phyloP scores from a whole-genome alignment of 805 yeast genomes.

The Cyberlindnera xylosilytica region DNA sequence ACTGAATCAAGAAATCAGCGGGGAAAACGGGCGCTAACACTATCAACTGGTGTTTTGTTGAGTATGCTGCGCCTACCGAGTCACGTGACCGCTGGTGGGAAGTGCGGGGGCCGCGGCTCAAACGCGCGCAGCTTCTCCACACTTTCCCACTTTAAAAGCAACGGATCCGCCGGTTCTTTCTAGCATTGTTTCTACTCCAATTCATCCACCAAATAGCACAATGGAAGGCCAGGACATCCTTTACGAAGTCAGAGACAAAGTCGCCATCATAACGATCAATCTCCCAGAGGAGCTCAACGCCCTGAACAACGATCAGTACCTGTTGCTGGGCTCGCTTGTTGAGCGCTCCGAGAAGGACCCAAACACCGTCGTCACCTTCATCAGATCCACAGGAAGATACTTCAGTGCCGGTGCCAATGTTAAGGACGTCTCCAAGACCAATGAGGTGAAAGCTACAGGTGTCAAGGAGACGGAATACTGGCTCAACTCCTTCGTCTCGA shows the following conservation, averaged over 20 bases:
- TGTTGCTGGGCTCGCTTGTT: slow-evolving; percentile 53
- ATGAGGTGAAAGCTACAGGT: slow-evolving; percentile 19
- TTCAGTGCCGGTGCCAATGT: slow-evolving; percentile 88
- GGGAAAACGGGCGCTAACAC: too few relatives aligned
- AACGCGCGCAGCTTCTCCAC: neutral
- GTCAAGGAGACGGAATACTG: slow-evolving; percentile 39
- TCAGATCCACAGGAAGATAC: slow-evolving; percentile 69
- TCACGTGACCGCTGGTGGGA: neutral
- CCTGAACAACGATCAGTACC: slow-evolving; percentile 60
- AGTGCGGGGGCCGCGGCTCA: too few relatives aligned
- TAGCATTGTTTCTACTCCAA: neutral
- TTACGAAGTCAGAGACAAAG: slow-evolving; percentile 37
- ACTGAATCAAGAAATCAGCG: too few relatives aligned
- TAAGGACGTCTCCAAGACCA: slow-evolving; percentile 27
- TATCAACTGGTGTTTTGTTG: too few relatives aligned
- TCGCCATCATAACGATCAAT: slow-evolving; percentile 63
- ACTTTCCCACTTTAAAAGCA: neutral
- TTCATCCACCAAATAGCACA: neutral
- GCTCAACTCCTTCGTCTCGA: slow-evolving; percentile 59
- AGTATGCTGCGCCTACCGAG: too few relatives aligned
- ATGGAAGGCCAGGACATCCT: slow-evolving; percentile 28
- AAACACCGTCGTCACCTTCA: slow-evolving; percentile 57
- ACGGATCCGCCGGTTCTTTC: too few relatives aligned
- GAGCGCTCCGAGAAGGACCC: slow-evolving; percentile 62
- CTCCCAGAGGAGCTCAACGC: slow-evolving; percentile 65